Conservation (phyloP, 2,329 filamentous ascomycete genomes). For the Beauveria medogensis region DNA sequence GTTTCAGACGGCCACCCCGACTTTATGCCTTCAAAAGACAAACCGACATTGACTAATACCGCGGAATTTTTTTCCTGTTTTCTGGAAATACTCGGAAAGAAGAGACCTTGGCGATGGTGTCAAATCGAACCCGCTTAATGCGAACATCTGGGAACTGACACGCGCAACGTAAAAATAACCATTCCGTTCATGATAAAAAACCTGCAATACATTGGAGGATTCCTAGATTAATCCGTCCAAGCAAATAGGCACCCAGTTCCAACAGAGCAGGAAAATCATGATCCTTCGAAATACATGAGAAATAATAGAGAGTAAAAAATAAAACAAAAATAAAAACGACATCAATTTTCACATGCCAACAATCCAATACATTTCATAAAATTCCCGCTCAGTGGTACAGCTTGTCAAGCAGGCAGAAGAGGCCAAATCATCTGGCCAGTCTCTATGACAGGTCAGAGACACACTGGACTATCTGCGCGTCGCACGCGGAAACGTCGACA, state of each 20-base stretch:
- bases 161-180: background rate
- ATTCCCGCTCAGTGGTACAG: background rate
- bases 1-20: background rate
- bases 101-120: background rate
- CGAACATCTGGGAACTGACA: background rate
- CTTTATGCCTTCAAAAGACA: background rate
- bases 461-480: constrained; percentile 42
- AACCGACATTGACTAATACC: background rate
- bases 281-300: constrained; percentile 5
- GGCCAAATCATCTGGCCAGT: background rate
- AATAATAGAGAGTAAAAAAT: background rate
- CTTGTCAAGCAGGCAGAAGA: background rate
- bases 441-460: constrained; percentile 23
- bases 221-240: background rate
- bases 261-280: constrained; percentile 10
- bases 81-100: background rate
- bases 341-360: constrained; percentile 1
- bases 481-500: constrained; percentile 42
- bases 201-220: constrained; percentile 1
- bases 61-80: background rate
- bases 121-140: background rate
- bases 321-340: background rate
- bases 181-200: constrained; percentile 10
- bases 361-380: background rate
- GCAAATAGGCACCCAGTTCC: background rate